Evolutionary conservation across 345 rosid genomes (phyloP).

Genomic region (Cardamine chenopodiifolia): DNA sequence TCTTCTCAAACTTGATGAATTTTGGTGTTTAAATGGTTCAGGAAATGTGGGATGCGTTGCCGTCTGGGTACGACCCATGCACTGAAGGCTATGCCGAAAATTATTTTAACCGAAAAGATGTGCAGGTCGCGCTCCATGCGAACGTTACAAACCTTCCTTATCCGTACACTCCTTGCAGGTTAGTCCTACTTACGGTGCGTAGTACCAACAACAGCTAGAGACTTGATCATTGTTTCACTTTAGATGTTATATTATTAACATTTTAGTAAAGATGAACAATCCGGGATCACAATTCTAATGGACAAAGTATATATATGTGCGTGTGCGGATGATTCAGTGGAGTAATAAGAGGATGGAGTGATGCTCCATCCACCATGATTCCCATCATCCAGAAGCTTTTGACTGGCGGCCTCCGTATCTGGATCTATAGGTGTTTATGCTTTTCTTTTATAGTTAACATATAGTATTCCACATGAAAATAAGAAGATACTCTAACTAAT

Average conservation of each 20-base stretch:
- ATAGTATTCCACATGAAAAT: no score
- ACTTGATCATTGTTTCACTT: no score
- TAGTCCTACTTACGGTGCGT: not conserved
- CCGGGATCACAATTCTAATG: not conserved
- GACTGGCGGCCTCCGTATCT: constrained; percentile 61
- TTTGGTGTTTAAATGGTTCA: constrained; percentile 40
- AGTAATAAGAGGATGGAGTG: constrained; percentile 52
- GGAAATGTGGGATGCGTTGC: constrained; percentile 55
- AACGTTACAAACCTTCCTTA: constrained; percentile 65
- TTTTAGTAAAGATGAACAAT: no score
- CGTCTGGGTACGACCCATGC: constrained; percentile 79
- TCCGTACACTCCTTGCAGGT: constrained; percentile 73
- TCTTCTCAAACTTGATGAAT: constrained; percentile 1
- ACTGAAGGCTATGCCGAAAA: constrained; percentile 52
- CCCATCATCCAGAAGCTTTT: constrained; percentile 65
- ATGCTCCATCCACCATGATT: constrained; percentile 52
- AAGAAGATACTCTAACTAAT: no score
- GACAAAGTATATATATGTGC: not conserved
- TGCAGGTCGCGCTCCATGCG: constrained; percentile 72
- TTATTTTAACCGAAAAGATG: constrained; percentile 70
- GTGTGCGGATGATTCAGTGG: constrained; percentile 32
- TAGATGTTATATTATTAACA: no score
- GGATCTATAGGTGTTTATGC: constrained; percentile 66
- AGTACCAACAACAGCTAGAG: no score
- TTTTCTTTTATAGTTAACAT: no score